phyloP scores from a whole-genome alignment of 2,329 filamentous ascomycete species.

The Calonectria pteridis region DNA sequence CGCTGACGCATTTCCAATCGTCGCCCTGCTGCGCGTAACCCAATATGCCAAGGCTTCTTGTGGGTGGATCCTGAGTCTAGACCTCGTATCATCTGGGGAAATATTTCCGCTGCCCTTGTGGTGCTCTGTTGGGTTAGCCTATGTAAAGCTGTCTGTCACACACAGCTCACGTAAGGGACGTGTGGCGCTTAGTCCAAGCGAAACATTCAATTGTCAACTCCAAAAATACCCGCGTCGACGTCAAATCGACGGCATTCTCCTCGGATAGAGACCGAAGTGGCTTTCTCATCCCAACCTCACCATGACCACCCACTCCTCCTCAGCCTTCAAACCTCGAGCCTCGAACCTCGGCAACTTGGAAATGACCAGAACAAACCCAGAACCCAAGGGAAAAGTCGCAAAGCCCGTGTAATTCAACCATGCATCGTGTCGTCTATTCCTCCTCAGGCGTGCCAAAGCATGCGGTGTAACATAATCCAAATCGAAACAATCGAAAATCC shows the following conservation, averaged over 20 bases:
- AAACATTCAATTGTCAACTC: slow-evolving; percentile 22
- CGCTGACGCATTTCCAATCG: slow-evolving; percentile 15
- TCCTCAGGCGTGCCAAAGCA: background rate
- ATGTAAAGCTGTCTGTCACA: background rate
- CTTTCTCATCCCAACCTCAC: slow-evolving; percentile 14
- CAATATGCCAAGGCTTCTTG: slow-evolving; percentile 1
- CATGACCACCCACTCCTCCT: background rate
- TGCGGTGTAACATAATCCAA: background rate
- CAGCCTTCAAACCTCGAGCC: background rate
- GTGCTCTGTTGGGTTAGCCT: background rate
- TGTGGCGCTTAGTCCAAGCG: background rate
- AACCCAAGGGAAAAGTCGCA: background rate
- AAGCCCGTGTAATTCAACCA: background rate
- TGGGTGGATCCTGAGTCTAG: background rate
- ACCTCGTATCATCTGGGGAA: background rate
- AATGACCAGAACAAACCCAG: background rate
- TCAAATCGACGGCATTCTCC: background rate
- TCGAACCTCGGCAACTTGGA: slow-evolving; percentile 36
- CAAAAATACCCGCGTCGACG: slow-evolving; percentile 1
- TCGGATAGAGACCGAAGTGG: slow-evolving; percentile 39
- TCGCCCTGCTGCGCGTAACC: background rate
- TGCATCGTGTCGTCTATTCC: slow-evolving; percentile 2
- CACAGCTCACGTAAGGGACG: background rate
- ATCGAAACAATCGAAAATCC: slow-evolving; percentile 6
- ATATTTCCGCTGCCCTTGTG: background rate